These are phyloP conservation scores for Chaetomiaceae sp. DNA, from an alignment of 2,329 filamentous ascomycete species.

Conservation along the genomic window DNA sequence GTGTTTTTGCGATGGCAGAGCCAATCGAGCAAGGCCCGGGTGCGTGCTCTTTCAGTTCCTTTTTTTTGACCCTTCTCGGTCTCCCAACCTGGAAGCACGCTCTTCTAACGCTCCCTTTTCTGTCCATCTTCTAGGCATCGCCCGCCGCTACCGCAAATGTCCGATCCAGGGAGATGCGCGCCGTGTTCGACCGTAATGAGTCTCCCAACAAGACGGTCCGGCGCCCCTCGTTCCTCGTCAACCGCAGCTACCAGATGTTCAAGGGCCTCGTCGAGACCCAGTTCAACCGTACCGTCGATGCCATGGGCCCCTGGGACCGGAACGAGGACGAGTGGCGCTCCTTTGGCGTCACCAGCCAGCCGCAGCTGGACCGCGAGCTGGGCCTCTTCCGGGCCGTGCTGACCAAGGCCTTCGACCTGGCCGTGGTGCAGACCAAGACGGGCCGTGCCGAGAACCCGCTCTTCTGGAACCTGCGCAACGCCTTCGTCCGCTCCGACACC, in stretches of 20 bases:
- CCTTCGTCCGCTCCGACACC: constrained; percentile 52
- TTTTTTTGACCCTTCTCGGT: too few species aligned
- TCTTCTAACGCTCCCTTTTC: too few species aligned
- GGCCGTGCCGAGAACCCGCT: constrained; percentile 45
- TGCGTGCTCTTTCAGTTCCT: too few species aligned
- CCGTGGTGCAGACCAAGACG: constrained; percentile 34
- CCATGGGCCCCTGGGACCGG: constrained; percentile 25
- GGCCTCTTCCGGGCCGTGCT: constrained; percentile 43
- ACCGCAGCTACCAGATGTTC: constrained; percentile 27
- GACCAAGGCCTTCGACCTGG: constrained; percentile 41
- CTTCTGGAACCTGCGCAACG: constrained; percentile 54
- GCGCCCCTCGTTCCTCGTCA: not conserved
- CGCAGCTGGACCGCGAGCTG: constrained; percentile 42
- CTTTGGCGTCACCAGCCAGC: constrained; percentile 35
- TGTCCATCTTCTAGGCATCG: too few species aligned
- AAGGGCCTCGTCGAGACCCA: constrained; percentile 27
- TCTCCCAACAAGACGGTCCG: too few species aligned
- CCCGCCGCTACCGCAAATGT: too few species aligned
- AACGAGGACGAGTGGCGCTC: constrained; percentile 29
- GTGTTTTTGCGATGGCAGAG: constrained; percentile 5
- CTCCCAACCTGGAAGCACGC: too few species aligned
- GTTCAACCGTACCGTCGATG: constrained; percentile 34
- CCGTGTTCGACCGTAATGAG: too few species aligned
- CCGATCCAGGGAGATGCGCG: not conserved
- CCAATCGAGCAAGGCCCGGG: not conserved